These are phyloP conservation scores for Rhodotorula diobovata DNA, from an alignment of 768 basidiomycete genomes.

Conservation along the genomic window DNA sequence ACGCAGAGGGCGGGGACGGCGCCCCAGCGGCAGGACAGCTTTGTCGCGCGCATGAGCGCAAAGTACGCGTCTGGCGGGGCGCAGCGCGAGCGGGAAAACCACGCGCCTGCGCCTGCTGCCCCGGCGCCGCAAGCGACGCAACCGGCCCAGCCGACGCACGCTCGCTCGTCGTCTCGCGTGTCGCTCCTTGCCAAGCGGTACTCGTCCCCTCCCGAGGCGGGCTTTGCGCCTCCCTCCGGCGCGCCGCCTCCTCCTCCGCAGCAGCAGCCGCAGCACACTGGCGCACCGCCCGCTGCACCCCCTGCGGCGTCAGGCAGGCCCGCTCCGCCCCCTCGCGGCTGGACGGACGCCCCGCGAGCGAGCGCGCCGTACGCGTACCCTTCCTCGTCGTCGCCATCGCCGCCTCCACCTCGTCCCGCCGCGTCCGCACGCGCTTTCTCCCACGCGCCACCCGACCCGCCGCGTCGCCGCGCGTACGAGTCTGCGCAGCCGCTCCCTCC, in stretches of 20 bases:
- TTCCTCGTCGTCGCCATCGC: too few species aligned
- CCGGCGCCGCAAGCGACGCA: neutral
- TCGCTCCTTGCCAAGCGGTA: constrained; percentile 31
- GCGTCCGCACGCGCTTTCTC: too few species aligned
- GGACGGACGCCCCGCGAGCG: neutral
- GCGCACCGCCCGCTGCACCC: too few species aligned
- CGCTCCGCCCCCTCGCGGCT: neutral
- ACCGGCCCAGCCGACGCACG: neutral
- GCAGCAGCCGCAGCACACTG: too few species aligned
- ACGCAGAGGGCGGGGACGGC: neutral
- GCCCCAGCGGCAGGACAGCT: constrained; percentile 18
- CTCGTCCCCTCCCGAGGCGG: constrained; percentile 11
- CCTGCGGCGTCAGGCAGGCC: too few species aligned
- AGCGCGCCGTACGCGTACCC: neutral
- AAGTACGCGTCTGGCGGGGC: constrained; percentile 6
- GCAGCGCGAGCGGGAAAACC: neutral
- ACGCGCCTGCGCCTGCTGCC: too few species aligned
- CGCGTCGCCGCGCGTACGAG: neutral
- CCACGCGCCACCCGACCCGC: too few species aligned
- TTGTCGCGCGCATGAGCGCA: constrained; percentile 35
- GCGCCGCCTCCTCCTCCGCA: neutral
- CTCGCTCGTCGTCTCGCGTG: constrained; percentile 31
- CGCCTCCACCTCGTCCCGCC: too few species aligned
- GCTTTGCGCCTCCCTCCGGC: neutral
- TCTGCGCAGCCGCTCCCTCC: neutral